A percentile compares a stretch with the other conserved stretches of the same genome.
phyloP scores from a whole-genome alignment of 2,329 filamentous ascomycete genomes.

The Clarireedia sp. region DNA sequence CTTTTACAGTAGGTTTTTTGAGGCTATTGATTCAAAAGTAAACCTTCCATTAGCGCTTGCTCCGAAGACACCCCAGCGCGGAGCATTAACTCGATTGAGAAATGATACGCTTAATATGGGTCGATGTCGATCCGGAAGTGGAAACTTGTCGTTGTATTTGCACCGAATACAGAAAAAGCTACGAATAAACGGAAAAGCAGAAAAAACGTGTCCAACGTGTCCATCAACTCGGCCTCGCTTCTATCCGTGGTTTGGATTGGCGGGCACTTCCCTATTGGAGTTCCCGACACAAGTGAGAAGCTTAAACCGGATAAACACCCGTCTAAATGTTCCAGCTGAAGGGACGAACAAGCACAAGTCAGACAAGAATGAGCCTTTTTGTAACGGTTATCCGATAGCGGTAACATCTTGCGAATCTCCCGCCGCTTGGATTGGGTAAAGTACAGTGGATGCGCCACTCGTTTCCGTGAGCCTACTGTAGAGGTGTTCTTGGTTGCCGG shows the following conservation, averaged over 20 bases:
- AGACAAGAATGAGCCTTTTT: not conserved
- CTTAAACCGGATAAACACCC: not conserved
- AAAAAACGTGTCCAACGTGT: conserved; percentile 4
- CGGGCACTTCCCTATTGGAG: not conserved
- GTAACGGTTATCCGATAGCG: not conserved
- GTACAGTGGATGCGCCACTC: too few species aligned
- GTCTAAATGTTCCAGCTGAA: not conserved
- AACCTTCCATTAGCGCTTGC: not conserved
- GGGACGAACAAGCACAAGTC: too few species aligned
- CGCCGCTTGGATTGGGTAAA: too few species aligned
- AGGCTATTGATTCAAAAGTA: conserved; percentile 2
- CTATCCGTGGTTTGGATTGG: not conserved
- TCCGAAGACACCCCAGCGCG: not conserved
- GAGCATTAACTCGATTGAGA: not conserved
- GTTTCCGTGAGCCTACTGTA: too few species aligned
- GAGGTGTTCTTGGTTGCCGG: too few species aligned
- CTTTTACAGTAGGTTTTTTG: not conserved
- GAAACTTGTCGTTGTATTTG: not conserved
- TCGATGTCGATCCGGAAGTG: not conserved
- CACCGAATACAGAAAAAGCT: not conserved
- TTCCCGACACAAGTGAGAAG: not conserved
- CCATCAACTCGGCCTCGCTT: not conserved
- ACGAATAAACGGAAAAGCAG: not conserved
- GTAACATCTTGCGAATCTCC: not conserved
- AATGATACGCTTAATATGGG: not conserved